These are phyloP conservation scores for Exophiala spinifera DNA, from an alignment of 2,329 filamentous ascomycete genomes.

Conservation along the genomic window DNA sequence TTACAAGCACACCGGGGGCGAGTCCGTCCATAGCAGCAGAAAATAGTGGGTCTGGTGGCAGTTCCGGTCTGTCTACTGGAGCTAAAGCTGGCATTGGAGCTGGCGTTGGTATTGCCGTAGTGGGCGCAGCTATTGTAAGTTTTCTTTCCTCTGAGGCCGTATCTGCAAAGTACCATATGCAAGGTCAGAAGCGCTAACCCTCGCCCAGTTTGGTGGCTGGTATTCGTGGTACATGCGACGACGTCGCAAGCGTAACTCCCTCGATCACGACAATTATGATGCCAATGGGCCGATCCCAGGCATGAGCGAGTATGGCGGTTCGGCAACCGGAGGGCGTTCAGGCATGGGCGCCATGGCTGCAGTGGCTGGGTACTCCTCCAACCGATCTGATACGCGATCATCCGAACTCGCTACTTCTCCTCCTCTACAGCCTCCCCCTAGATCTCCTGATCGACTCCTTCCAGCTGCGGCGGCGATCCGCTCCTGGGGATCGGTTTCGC, in stretches of 20 bases:
- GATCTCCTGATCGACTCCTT: conserved; percentile 22
- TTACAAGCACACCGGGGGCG: conserved; percentile 21
- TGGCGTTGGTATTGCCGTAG: conserved; percentile 23
- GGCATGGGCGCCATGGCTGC: conserved; percentile 20
- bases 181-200: too few relatives aligned
- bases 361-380: conserved; percentile 16
- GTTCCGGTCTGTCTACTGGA: conserved; percentile 24
- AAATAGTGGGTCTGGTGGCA: conserved; percentile 3
- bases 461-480: conserved; percentile 10
- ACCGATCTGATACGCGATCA: conserved; percentile 23
- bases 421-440: conserved; percentile 19
- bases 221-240: conserved; percentile 27
- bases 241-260: conserved; percentile 20
- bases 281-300: conserved; percentile 14
- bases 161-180: too few relatives aligned
- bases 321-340: conserved; percentile 6
- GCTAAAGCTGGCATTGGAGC: conserved; percentile 29
- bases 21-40: conserved; percentile 17
- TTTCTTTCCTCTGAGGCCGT: neutral
- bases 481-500: conserved; percentile 12
- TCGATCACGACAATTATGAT: conserved; percentile 21
- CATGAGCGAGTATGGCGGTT: conserved; percentile 15
- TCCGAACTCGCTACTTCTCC: conserved; percentile 26
- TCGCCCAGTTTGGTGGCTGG: conserved; percentile 20
- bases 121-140: conserved; percentile 19